Base-by-base conservation (phyloP, 495 filamentous ascomycete species). In the Hypoxylon fragiforme region DNA sequence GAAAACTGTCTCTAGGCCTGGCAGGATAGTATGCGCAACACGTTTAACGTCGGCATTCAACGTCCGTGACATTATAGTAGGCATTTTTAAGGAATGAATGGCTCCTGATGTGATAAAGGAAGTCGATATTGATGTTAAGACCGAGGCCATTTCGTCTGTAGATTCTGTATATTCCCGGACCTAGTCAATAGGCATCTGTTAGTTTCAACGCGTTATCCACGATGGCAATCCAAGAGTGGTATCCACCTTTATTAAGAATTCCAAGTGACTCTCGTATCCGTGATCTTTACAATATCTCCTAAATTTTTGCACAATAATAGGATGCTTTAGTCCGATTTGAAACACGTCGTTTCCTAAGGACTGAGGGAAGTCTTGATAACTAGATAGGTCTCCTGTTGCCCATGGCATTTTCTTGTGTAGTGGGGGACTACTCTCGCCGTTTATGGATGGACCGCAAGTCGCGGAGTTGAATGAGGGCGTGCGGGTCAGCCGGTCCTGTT, bases 261-360 rank as follows among this genome's bases (percentile, higher is more conserved):
- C 74, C 57, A 81, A 61, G 50, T 80, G 74, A 28, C 73, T 70
- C 7, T 66, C 74, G 42, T 65, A 72, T 30, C 71, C 62, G 14
- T 69, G 68, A 18, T 63, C 66, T 46, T 75, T 67, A 22, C 72
- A 73, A 59, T 77, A 81, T 28, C 64, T 67, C 15, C 69, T 65
- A 2, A 82, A 55, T 39, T 70, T 67, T 28, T 74, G 66, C 0
- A 59, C 67, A 7, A 75, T 78, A 26, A 66, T 62, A 0, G 74
- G 74, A 36, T 80, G 71, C 54, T 73, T 65, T 15, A 82, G 67
- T 1, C 69, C 76, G 35, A 73, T 66, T 36, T 75, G 76, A 44
- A 79, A 71, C n/a, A 77, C 68, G 22, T 73, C 70, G 1, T 60
- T 65, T 39, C 74, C 70, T 55, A 79, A 76, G 48, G 80, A 74